Percentiles rank a stretch among this genome's conserved stretches.
Conservation (phyloP, 2,329 filamentous ascomycete species). For the Ophiostoma quercus region DNA sequence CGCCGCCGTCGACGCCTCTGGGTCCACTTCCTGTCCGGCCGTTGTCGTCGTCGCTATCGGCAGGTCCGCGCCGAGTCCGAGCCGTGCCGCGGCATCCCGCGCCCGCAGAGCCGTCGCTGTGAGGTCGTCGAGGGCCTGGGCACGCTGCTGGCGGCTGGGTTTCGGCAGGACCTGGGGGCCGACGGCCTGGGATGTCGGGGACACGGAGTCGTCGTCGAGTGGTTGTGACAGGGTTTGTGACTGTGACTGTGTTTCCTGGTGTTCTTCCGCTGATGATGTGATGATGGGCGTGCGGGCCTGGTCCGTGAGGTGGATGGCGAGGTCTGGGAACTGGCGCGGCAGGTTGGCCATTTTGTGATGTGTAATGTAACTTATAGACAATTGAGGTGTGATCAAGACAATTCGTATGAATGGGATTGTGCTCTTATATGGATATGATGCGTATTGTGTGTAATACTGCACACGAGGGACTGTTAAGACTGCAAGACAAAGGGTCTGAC, state of each 20-base stretch:
- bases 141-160: slow-evolving; percentile 28
- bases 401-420: slow-evolving; percentile 6
- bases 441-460: neutral
- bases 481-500: neutral
- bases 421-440: slow-evolving; percentile 6
- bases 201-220: neutral
- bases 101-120: slow-evolving; percentile 49
- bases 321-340: slow-evolving; percentile 46
- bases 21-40: slow-evolving; percentile 9
- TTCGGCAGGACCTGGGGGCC: neutral
- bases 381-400: neutral
- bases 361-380: neutral
- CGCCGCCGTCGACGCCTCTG: slow-evolving; percentile 42
- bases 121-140: slow-evolving; percentile 49
- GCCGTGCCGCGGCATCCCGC: slow-evolving; percentile 48
- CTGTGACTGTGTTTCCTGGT: neutral
- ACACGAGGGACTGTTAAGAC: too few species aligned
- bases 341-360: slow-evolving; percentile 37
- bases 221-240: neutral
- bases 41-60: neutral
- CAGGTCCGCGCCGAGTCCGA: slow-evolving; percentile 40
- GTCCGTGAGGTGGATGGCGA: slow-evolving; percentile 55
- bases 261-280: slow-evolving; percentile 37
- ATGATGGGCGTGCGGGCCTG: slow-evolving; percentile 53
- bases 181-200: neutral